Evolutionary conservation across 192 early-diverging fungal genomes (phyloP).

Genomic region (Linnemannia hyalina): DNA sequence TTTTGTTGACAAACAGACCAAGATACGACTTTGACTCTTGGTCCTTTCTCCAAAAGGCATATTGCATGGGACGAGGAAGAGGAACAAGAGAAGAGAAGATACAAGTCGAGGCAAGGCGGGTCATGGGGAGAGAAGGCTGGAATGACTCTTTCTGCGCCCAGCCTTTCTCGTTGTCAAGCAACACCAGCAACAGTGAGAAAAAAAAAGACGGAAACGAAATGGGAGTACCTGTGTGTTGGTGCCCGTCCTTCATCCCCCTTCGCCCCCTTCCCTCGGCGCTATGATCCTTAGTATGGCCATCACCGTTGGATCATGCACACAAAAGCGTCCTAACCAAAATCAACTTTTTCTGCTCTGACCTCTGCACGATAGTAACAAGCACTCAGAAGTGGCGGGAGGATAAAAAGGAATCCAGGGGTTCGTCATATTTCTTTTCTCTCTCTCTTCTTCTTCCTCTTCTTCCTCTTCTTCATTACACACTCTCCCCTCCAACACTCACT

Average conservation of each 20-base stretch:
- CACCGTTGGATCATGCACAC: constrained; percentile 2
- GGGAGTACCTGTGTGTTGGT: too few relatives aligned
- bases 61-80: background rate
- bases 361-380: background rate
- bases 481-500: background rate
- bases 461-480: background rate
- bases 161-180: too few relatives aligned
- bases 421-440: background rate
- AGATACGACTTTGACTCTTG: background rate
- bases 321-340: background rate
- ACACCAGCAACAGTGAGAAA: too few relatives aligned
- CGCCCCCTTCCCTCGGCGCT: background rate
- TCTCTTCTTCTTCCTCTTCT: background rate
- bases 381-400: background rate
- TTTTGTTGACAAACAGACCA: background rate
- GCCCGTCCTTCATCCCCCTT: background rate
- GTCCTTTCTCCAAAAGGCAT: background rate
- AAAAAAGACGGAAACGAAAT: too few relatives aligned
- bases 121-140: background rate
- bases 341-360: constrained; percentile 4
- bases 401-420: background rate
- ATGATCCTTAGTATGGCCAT: constrained; percentile 1
- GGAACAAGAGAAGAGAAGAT: background rate
- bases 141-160: too few relatives aligned
- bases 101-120: background rate